These are phyloP conservation scores for Cladorrhinum sp. DNA, from an alignment of 2,329 filamentous ascomycete species.

Conservation along the genomic window DNA sequence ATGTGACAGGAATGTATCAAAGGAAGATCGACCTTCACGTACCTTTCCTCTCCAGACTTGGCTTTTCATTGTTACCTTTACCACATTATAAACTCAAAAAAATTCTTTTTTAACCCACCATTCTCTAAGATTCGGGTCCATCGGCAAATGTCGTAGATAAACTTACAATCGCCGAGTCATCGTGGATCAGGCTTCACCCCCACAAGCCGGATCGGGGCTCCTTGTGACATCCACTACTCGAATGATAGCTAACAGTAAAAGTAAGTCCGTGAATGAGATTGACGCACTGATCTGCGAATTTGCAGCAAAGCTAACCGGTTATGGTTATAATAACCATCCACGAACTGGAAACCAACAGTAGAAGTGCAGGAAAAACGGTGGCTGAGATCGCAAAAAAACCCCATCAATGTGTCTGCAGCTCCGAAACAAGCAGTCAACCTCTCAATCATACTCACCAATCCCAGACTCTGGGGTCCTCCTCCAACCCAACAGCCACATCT, in stretches of 20 bases:
- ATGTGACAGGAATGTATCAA: no score
- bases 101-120: no score
- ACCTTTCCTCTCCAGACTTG: no score
- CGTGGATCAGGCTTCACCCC: no score
- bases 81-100: no score
- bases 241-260: background rate
- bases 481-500: conserved; percentile 45
- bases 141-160: background rate
- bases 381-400: conserved; percentile 35
- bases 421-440: conserved; percentile 33
- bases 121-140: background rate
- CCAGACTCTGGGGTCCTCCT: conserved; percentile 47
- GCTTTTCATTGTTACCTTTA: no score
- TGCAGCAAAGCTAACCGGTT: conserved; percentile 24
- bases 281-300: background rate
- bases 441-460: conserved; percentile 37
- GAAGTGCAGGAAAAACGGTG: conserved; percentile 28
- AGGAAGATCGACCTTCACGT: no score
- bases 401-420: conserved; percentile 31
- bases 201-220: background rate
- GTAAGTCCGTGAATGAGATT: background rate
- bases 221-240: background rate
- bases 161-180: background rate
- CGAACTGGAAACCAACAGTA: conserved; percentile 34
- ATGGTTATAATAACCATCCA: conserved; percentile 41